Conservation (phyloP, 139 green algal genomes). For the Spirogloea muscicola region DNA sequence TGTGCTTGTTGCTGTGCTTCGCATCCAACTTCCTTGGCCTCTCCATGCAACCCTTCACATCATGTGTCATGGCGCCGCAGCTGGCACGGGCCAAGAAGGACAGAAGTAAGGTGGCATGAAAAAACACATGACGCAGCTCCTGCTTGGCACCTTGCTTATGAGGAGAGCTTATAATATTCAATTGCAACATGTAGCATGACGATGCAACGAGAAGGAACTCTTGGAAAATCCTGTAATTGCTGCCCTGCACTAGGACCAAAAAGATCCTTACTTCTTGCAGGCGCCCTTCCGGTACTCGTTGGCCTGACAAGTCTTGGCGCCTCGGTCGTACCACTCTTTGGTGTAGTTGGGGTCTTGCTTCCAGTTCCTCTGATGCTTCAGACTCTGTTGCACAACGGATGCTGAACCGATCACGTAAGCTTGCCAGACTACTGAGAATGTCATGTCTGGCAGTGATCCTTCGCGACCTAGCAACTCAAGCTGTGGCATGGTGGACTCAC, state of each 20-base stretch:
- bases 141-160: neutral
- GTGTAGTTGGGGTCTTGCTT: slow-evolving; percentile 56
- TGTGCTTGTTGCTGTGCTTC: slow-evolving; percentile 74
- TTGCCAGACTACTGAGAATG: too few relatives aligned
- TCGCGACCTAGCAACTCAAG: too few relatives aligned
- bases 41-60: slow-evolving; percentile 93
- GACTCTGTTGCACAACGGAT: slow-evolving; percentile 57
- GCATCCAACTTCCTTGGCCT: slow-evolving; percentile 81
- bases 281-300: slow-evolving; percentile 93
- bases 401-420: slow-evolving; percentile 17
- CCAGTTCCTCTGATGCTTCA: slow-evolving; percentile 99
- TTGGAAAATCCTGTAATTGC: too few relatives aligned
- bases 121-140: neutral
- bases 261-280: slow-evolving; percentile 83
- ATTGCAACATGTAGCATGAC: too few relatives aligned
- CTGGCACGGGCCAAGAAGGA: slow-evolving; percentile 47
- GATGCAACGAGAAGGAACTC: neutral
- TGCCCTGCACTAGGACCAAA: too few relatives aligned
- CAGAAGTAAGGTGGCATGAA: neutral
- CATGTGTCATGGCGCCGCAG: slow-evolving; percentile 94
- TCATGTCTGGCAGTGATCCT: too few relatives aligned
- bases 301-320: slow-evolving; percentile 86
- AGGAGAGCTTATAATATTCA: too few relatives aligned
- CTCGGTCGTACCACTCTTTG: slow-evolving; percentile 83
- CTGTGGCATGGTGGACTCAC: slow-evolving; percentile 36